Evolutionary conservation across 495 filamentous ascomycete genomes (phyloP).

Genomic region (Lasiosphaeria miniovina): DNA sequence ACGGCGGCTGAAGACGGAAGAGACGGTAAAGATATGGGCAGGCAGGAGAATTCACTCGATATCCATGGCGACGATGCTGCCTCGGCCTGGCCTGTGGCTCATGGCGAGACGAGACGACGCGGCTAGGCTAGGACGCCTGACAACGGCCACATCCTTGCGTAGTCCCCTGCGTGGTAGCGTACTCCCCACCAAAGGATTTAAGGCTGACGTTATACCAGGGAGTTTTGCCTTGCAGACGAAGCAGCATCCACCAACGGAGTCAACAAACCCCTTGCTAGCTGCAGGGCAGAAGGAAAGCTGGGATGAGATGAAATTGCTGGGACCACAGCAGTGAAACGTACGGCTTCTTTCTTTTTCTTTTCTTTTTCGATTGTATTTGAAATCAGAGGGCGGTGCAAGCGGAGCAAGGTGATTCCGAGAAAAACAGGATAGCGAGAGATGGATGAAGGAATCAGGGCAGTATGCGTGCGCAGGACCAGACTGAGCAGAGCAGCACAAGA

Average conservation of each 20-base stretch:
- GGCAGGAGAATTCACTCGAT: background rate
- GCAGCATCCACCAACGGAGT: background rate
- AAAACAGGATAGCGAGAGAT: slow-evolving; percentile 1
- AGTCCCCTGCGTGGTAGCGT: background rate
- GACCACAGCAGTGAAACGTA: no score
- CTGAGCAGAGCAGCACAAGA: slow-evolving; percentile 15
- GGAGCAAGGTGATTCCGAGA: background rate
- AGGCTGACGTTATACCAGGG: slow-evolving; percentile 12
- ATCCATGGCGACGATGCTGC: background rate
- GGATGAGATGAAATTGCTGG: background rate
- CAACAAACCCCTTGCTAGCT: slow-evolving; percentile 2
- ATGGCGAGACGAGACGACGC: background rate
- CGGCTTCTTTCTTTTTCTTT: no score
- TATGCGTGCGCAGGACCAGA: slow-evolving; percentile 17
- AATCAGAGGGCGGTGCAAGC: background rate
- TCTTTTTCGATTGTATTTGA: no score
- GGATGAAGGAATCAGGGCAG: slow-evolving; percentile 5
- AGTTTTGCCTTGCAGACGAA: background rate
- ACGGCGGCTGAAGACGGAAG: background rate
- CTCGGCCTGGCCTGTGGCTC: background rate
- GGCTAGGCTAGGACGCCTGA: background rate
- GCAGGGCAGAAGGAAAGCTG: background rate
- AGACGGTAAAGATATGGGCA: background rate
- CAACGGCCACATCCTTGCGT: background rate
- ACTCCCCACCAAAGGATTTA: background rate